Evolutionary conservation across 73 alveolate species (phyloP).

Genomic region (Paramecium caudatum): DNA sequence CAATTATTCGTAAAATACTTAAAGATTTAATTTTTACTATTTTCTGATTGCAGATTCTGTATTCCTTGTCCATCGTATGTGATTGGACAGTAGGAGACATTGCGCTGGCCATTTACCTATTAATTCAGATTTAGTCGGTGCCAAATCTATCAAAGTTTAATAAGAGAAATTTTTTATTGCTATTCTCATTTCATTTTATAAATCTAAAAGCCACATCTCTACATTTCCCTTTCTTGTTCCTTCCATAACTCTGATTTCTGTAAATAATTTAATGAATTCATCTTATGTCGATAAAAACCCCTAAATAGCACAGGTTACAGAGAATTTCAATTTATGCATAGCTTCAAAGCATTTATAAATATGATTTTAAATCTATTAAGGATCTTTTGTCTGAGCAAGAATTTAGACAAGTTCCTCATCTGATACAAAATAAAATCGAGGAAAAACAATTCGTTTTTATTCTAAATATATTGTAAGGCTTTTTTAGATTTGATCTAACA

Average conservation of each 20-base stretch:
- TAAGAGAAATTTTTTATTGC: conserved; percentile 88
- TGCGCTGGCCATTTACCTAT: conserved; percentile 23
- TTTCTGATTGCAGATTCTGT: conserved; percentile 68
- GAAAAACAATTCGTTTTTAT: conserved; percentile 95
- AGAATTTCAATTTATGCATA: conserved; percentile 87
- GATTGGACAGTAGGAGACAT: conserved; percentile 29
- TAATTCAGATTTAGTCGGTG: not conserved
- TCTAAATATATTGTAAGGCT: conserved; percentile 93
- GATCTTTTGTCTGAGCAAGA: conserved; percentile 95
- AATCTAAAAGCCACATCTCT: conserved; percentile 96
- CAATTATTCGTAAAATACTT: not conserved
- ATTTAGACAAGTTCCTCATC: conserved; percentile 96
- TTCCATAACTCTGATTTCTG: conserved; percentile 86
- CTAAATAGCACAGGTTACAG: conserved; percentile 85
- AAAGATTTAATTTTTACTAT: conserved; percentile 1
- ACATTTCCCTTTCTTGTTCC: conserved; percentile 96
- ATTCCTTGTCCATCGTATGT: conserved; percentile 67
- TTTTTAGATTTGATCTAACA: conserved; percentile 93
- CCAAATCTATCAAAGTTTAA: conserved; percentile 64
- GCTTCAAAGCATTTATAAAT: conserved; percentile 98
- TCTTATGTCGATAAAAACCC: conserved; percentile 92
- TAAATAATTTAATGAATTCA: conserved; percentile 86
- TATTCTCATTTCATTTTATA: conserved; percentile 91
- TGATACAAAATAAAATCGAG: conserved; percentile 96
- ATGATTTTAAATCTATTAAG: conserved; percentile 91